Base-by-base conservation (phyloP, 176 grass and related monocot genomes). In the Oryza meyeriana region DNA sequence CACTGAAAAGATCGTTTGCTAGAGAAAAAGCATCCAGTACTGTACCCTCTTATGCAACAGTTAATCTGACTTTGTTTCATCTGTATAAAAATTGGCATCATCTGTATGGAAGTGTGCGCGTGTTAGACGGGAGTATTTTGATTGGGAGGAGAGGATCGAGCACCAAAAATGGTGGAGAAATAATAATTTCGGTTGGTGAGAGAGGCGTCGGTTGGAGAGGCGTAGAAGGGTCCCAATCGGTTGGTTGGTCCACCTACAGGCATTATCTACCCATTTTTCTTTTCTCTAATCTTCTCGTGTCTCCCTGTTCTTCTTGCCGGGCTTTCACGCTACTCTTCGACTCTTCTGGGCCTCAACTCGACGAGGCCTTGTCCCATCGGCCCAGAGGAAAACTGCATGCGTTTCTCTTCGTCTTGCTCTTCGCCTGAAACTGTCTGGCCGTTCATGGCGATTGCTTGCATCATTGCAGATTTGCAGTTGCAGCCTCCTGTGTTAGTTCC, bases 211-310 rank as follows among this genome's bases (percentile, higher is more conserved):
- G 89, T 89, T 82, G 82, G 44, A 59, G 55, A 59, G 61, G 2
- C 61, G 38, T 81, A 61, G 45, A 68, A 68, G 76, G 48, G 79
- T 87, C 79, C 69, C 73, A n/a, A 71, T 65, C 82, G 77, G 61
- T 33, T 68, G 86, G 83, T 91, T 85, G 88, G 81, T 97, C 90
- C 94, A 96, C 88, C 94, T 77, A 89, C 80, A 91, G 33, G 67
- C 80, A 87, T 87, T 91, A 91, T 85, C 83, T 40, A 8, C 50
- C 58, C 55, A 59, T 59, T 59, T 59, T n/a, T 59, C 55, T 24
- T 25, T 59, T 55, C 18, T 55, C 40, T 36, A 36, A 41, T 63
- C 14, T 59, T 80, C 62, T 45, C 14, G 47, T 16, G 8, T 48
- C 62, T 34, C 12, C 62, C 30, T 16, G 34, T 0, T 35, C 69